phyloP scores from a whole-genome alignment of 169 alveolate species.

The Plasmodium cynomolgi region DNA sequence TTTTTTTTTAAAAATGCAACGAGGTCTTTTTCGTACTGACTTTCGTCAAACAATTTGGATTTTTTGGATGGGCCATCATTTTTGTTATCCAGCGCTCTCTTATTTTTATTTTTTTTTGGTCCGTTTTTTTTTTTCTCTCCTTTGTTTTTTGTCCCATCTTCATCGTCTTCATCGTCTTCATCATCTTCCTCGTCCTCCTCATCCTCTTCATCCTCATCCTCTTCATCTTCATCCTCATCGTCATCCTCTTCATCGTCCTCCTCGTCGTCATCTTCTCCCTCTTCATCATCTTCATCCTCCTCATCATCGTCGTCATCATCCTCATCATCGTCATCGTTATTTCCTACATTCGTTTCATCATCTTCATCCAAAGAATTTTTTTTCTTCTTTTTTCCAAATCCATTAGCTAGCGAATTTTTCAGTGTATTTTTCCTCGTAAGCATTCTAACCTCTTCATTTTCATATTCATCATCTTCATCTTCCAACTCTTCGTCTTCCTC shows the following conservation, averaged over 20 bases:
- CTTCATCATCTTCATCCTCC: constrained; percentile 73
- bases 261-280: constrained; percentile 74
- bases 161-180: constrained; percentile 89
- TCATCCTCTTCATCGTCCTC: constrained; percentile 82
- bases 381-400: constrained; percentile 37
- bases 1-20: constrained; percentile 85
- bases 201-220: constrained; percentile 78
- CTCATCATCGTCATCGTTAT: constrained; percentile 62
- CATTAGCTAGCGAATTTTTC: constrained; percentile 40
- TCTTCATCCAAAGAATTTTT: constrained; percentile 20
- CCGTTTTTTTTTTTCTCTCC: constrained; percentile 82
- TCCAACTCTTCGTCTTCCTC: constrained; percentile 84
- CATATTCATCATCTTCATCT: constrained; percentile 81
- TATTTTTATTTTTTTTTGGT: constrained; percentile 77
- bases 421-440: constrained; percentile 77
- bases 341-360: constrained; percentile 50
- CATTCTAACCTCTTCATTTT: constrained; percentile 85
- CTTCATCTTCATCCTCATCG: constrained; percentile 79
- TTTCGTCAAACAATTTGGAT: constrained; percentile 66
- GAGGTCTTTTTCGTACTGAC: constrained; percentile 80
- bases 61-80: constrained; percentile 53
- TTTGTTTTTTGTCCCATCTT: constrained; percentile 78
- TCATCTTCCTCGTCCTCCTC: constrained; percentile 83
- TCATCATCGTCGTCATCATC: constrained; percentile 78
- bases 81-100: constrained; percentile 61